Evolutionary conservation across 2,329 filamentous ascomycete genomes (phyloP), one percentile per base, ranked within the genome.

Genomic region (Neodidymelliopsis sp.): DNA sequence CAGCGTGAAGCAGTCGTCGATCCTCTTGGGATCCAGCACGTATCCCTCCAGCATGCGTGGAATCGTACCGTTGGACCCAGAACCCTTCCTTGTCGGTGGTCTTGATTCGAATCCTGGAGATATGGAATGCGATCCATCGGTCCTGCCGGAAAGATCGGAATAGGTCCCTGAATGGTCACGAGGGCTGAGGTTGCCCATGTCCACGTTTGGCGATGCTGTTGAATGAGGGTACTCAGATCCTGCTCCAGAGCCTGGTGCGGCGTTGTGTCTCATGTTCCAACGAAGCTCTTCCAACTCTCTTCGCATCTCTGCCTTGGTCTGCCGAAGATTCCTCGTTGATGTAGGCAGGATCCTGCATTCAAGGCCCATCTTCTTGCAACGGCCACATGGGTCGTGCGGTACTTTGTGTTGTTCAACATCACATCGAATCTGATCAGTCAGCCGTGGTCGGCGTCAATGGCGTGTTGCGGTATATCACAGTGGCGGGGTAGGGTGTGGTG

Each of bases 231-330:
- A 62, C 34, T 57, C 65, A 15, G 60, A 51, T 13, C 68, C 65
- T 39, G 52, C 56, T 28, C 40, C 35, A 23, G 49, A 53, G 11
- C 49, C 49, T 27, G 43, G 56, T 13, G 47, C 40, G 27, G 51
- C 37, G 13, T 52, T 57, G 13, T 67, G 63, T 28, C 68, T 63
- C 58, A 71, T 64, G 25, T 68, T 70, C 69, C 68, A 71, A 49
- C 64, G 60, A 36, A 72, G 50, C 38, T 71, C 66, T 41, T 72
- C 69, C 8, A 72, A 55, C 45, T 72, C 69, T 39, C 69, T 57
- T 23, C 69, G 67, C 69, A 72, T 72, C 47, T 72, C 69, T 16
- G 69, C 69, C 45, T 72, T 72, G 24, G 69, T 72, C 41, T 72
- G 69, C 18, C 69, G 65, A 25, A 72, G 47, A 38, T 72, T 72